Evolutionary conservation across 441 rosid genomes (phyloP), one percentile per base, ranked within the genome.

Genomic region (Euphorbia celastroides): DNA sequence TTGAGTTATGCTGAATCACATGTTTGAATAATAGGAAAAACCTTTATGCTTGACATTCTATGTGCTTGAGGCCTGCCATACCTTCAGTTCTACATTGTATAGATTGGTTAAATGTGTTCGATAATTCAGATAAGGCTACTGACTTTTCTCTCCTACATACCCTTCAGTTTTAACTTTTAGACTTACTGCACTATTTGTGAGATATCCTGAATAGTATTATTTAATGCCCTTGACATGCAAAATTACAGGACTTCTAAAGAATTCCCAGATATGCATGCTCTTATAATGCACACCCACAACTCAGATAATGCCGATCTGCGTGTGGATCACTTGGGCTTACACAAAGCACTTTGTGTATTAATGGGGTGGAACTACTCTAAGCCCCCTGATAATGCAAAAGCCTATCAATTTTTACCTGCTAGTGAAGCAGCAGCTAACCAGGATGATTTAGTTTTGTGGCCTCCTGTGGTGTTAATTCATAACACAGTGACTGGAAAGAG

Each of bases 361-460:
- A 88, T 88, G 99, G 95, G 99, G 73, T 95, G 98, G 98, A 85
- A 85, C 84, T 81, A 80, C 81, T 76, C 82, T 30, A 84, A 80
- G 88, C 84, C 90, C 75, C 99, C 97, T 66, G 97, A 95, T 82
- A 87, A 83, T 72, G 83, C 96, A 34, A 95, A 88, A 82, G 77
- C 83, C 70, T 92, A 95, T 80, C 93, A 81, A 78, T 80, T 83
- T 71, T 78, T 92, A 75, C 86, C 92, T 72, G 88, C 88, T 70
- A 86, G 80, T 75, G 87, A 82, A 80, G 96, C 90, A 81, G 82
- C 89, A 64, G 81, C 84, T 72, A 88, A 86, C 80, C 96, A 67
- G 81, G 93, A 90, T 71, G 97, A 92, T 83, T 79, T 95, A 76
- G 84, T 92, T 77, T 69, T 95, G 76, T 95, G 99, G 98, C 98